A percentile compares a stretch with the other conserved stretches of the same genome.
Evolutionary conservation across 768 basidiomycete genomes (phyloP).

Genomic region (Stropharia rugosoannulata): DNA sequence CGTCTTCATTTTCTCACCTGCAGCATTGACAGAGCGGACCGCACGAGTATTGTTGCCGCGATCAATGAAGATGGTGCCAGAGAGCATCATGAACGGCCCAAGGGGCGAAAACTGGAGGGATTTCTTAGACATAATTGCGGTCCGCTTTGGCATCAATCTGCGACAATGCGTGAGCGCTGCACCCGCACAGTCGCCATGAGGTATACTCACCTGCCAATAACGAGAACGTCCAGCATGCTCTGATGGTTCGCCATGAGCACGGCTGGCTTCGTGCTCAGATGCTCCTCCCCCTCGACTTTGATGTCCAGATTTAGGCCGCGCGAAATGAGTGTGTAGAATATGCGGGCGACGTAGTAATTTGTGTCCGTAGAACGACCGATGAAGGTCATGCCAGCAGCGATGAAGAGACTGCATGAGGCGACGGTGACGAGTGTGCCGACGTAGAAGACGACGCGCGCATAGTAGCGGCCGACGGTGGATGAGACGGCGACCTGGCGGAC

Average conservation of each 20-base stretch:
- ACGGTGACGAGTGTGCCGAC: conserved; percentile 67
- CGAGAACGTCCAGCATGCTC: conserved; percentile 86
- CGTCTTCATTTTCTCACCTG: conserved; percentile 76
- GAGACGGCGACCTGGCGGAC: conserved; percentile 61
- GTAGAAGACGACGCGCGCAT: conserved; percentile 72
- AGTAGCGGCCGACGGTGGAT: conserved; percentile 64
- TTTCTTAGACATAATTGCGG: conserved; percentile 92
- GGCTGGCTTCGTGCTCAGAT: conserved; percentile 68
- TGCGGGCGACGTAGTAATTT: conserved; percentile 79
- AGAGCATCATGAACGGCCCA: conserved; percentile 88
- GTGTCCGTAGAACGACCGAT: conserved; percentile 74
- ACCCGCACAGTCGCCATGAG: background rate
- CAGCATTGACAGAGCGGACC: conserved; percentile 70
- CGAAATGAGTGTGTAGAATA: conserved; percentile 73
- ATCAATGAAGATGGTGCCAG: conserved; percentile 91
- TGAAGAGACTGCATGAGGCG: conserved; percentile 69
- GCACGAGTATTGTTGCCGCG: conserved; percentile 78
- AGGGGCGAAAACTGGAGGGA: conserved; percentile 85
- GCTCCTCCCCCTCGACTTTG: conserved; percentile 84
- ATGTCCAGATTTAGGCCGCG: conserved; percentile 65
- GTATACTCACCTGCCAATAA: conserved; percentile 67
- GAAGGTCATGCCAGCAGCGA: conserved; percentile 64
- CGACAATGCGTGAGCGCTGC: conserved; percentile 10
- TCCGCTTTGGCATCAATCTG: conserved; percentile 79
- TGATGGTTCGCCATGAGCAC: conserved; percentile 91